phyloP scores from a whole-genome alignment of 257 asterid species.

The Penstemon barbatus region DNA sequence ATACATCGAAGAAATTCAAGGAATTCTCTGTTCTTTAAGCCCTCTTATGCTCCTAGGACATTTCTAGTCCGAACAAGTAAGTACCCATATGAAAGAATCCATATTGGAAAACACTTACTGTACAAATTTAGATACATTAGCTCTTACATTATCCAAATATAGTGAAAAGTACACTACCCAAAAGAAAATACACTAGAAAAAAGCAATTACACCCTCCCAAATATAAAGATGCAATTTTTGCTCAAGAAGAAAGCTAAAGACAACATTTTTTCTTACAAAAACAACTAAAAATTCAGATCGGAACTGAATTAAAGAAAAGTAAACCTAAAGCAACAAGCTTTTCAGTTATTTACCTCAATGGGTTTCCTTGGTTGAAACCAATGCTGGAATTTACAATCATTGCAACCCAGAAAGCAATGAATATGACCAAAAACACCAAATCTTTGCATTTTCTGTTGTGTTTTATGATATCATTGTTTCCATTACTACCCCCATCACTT shows the following conservation, averaged over 20 bases:
- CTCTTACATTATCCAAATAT: too few species aligned
- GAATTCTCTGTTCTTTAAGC: neutral
- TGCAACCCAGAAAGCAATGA: constrained; percentile 93
- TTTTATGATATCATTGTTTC: constrained; percentile 59
- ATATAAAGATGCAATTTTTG: constrained; percentile 26
- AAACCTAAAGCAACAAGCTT: constrained; percentile 30
- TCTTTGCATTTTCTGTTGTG: constrained; percentile 98
- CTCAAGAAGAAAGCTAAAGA: constrained; percentile 22
- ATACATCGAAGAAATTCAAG: neutral
- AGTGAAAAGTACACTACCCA: neutral
- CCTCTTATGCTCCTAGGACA: constrained; percentile 1
- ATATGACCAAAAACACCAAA: constrained; percentile 70
- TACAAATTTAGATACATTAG: too few species aligned
- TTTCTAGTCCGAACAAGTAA: neutral
- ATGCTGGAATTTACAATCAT: constrained; percentile 99
- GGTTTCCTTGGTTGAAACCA: constrained; percentile 95
- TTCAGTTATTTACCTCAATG: constrained; percentile 63
- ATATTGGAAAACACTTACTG: too few species aligned
- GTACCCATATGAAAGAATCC: constrained; percentile 16
- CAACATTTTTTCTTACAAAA: constrained; percentile 16
- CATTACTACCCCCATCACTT: constrained; percentile 47
- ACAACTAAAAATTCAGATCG: constrained; percentile 41
- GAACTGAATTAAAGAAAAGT: constrained; percentile 27
- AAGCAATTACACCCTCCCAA: constrained; percentile 7
- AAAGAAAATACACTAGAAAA: neutral